These are phyloP conservation scores for Didymellaceae sp. DNA, from an alignment of 2,329 filamentous ascomycete species.

Conservation along the genomic window DNA sequence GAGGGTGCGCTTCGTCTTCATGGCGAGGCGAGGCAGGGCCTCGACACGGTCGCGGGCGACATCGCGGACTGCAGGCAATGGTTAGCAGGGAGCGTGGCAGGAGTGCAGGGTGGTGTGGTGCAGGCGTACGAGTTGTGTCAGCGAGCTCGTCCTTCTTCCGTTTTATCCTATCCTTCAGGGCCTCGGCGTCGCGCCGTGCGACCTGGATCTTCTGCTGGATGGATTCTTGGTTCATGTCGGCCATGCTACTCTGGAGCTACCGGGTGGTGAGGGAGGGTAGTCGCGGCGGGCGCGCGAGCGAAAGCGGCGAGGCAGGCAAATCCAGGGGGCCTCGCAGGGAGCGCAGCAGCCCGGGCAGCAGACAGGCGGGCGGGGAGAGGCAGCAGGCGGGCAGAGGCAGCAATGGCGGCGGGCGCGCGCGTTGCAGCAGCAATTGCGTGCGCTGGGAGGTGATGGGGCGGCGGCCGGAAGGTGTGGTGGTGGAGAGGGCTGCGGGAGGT, in stretches of 20 bases:
- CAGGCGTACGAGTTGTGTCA: slow-evolving; percentile 88
- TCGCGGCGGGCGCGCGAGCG: slow-evolving; percentile 27
- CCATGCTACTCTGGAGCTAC: slow-evolving; percentile 43
- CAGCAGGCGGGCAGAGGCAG: slow-evolving; percentile 14
- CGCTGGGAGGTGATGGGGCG: slow-evolving; percentile 13
- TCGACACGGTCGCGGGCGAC: slow-evolving; percentile 94
- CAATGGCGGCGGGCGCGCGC: slow-evolving; percentile 24
- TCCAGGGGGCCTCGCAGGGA: slow-evolving; percentile 46
- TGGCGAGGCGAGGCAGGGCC: slow-evolving; percentile 87
- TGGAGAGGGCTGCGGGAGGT: slow-evolving; percentile 26
- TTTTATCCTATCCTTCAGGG: slow-evolving; percentile 98
- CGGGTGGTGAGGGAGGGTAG: slow-evolving; percentile 15
- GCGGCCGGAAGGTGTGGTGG: slow-evolving; percentile 16
- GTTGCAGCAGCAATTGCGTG: slow-evolving; percentile 30
- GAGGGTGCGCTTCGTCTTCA: slow-evolving; percentile 96
- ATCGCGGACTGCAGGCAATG: slow-evolving; percentile 72
- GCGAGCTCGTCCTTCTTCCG: slow-evolving; percentile 99
- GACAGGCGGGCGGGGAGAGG: slow-evolving; percentile 19
- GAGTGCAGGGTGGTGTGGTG: not conserved
- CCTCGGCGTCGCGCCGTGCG: slow-evolving; percentile 96
- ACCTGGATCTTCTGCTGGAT: slow-evolving; percentile 79
- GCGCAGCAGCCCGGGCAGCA: slow-evolving; percentile 33
- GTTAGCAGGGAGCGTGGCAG: slow-evolving; percentile 35
- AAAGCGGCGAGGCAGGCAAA: slow-evolving; percentile 29
- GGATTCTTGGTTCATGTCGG: slow-evolving; percentile 59